These are phyloP conservation scores for Alternaria novae-zelandiae DNA, from an alignment of 2,329 filamentous ascomycete genomes.

Conservation along the genomic window DNA sequence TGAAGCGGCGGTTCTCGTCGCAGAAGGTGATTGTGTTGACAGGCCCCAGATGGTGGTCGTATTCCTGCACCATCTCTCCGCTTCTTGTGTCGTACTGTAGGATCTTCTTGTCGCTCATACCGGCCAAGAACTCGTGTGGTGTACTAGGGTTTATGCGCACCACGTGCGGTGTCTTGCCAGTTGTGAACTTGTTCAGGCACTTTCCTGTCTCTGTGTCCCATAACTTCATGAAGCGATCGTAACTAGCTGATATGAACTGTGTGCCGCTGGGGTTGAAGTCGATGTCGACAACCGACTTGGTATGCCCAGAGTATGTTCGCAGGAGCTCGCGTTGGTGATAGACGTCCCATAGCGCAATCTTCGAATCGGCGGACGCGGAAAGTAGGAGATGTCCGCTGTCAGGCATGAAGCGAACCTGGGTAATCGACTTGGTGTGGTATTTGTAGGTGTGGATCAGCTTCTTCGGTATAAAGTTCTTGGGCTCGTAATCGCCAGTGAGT, in stretches of 20 bases:
- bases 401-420: conserved; percentile 89
- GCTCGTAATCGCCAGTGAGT: conserved; percentile 76
- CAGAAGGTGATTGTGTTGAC: conserved; percentile 98
- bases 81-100: conserved; percentile 92
- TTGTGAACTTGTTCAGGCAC: conserved; percentile 87
- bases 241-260: conserved; percentile 88
- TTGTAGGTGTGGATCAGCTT: conserved; percentile 92
- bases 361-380: conserved; percentile 87
- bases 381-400: conserved; percentile 84
- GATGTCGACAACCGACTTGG: conserved; percentile 86
- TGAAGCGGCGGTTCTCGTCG: conserved; percentile 92
- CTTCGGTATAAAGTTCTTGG: conserved; percentile 93
- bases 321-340: conserved; percentile 89
- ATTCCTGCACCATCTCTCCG: conserved; percentile 88
- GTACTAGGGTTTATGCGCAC: conserved; percentile 89
- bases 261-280: conserved; percentile 84
- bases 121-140: conserved; percentile 88
- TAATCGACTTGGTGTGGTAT: conserved; percentile 82
- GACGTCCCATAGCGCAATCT: conserved; percentile 92
- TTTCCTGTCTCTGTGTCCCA: conserved; percentile 97
- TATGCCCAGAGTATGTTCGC: conserved; percentile 89
- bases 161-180: conserved; percentile 93
- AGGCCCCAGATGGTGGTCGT: conserved; percentile 96
- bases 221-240: conserved; percentile 94
- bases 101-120: conserved; percentile 99